Percentiles rank a stretch among this genome's conserved stretches.
These are phyloP conservation scores for Lepiota venenata DNA, from an alignment of 768 basidiomycete genomes.

Conservation along the genomic window DNA sequence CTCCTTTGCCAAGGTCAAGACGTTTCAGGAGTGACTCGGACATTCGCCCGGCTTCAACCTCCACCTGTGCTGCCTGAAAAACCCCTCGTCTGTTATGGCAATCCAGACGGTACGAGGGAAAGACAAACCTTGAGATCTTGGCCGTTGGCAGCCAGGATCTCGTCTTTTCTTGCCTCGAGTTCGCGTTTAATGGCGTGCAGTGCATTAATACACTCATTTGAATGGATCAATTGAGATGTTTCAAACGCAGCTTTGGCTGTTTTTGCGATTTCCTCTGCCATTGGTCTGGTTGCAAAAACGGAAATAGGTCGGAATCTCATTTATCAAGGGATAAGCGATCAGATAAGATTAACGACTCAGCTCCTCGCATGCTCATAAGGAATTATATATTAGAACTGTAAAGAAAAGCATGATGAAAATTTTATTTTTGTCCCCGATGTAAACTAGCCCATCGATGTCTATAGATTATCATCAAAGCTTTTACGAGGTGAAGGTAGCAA, in stretches of 20 bases:
- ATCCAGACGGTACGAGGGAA: too few relatives aligned
- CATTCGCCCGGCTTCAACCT: slow-evolving; percentile 83
- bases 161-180: slow-evolving; percentile 59
- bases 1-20: slow-evolving; percentile 71
- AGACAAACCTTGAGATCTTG: slow-evolving; percentile 70
- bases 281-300: slow-evolving; percentile 5
- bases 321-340: slow-evolving; percentile 1
- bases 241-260: slow-evolving; percentile 84
- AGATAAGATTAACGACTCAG: slow-evolving; percentile 2
- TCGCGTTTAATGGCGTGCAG: slow-evolving; percentile 66
- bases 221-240: slow-evolving; percentile 74
- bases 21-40: slow-evolving; percentile 81
- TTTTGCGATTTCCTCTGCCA: slow-evolving; percentile 58
- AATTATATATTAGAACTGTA: slow-evolving; percentile 13
- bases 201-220: slow-evolving; percentile 66
- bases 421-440: slow-evolving; percentile 30
- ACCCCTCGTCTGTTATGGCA: too few relatives aligned
- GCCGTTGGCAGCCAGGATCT: slow-evolving; percentile 77
- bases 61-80: slow-evolving; percentile 64
- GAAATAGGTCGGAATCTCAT: slow-evolving; percentile 5
- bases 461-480: slow-evolving; percentile 27
- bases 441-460: slow-evolving; percentile 19
- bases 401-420: slow-evolving; percentile 15
- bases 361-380: neutral
- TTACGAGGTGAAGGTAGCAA: slow-evolving; percentile 70